A percentile compares a stretch with the other conserved stretches of the same genome.
Conservation (phyloP, 148 eudicot genomes). For the Chenopodium formosanum region DNA sequence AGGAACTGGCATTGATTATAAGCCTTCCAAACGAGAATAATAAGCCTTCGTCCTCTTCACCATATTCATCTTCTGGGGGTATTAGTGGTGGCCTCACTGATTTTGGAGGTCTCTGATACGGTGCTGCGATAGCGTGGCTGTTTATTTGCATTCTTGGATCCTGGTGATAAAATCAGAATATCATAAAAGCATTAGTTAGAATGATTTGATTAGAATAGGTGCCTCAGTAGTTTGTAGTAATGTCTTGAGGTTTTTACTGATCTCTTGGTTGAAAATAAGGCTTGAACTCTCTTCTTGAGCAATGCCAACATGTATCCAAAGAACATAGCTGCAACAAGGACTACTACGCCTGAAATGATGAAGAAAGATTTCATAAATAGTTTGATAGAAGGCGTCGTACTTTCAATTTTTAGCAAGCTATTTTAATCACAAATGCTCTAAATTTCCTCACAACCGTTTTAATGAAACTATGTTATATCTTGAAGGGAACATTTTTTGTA, state of each 20-base stretch:
- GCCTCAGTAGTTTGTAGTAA: not conserved
- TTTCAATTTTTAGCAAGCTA: not conserved
- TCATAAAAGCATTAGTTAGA: not conserved
- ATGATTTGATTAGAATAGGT: not conserved
- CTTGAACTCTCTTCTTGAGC: constrained; percentile 58
- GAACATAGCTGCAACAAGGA: constrained; percentile 66
- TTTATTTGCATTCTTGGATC: constrained; percentile 37
- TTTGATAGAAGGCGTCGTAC: not conserved
- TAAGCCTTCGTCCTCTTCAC: constrained; percentile 60
- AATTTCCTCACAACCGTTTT: no score
- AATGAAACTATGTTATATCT: no score
- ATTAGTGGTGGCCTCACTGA: constrained; percentile 60
- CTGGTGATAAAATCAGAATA: constrained; percentile 17
- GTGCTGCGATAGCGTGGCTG: constrained; percentile 38
- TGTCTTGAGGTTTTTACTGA: constrained; percentile 33
- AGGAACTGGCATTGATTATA: constrained; percentile 51
- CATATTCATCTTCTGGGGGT: constrained; percentile 62
- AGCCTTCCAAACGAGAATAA: constrained; percentile 63
- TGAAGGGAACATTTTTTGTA: not conserved
- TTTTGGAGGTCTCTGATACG: constrained; percentile 48
- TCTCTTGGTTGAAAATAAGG: constrained; percentile 56
- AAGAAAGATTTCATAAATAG: not conserved
- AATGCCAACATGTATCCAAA: constrained; percentile 90
- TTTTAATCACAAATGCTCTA: not conserved
- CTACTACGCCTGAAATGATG: constrained; percentile 54